phyloP scores from a whole-genome alignment of 2,329 filamentous ascomycete species.

The Fusarium coffeatum region DNA sequence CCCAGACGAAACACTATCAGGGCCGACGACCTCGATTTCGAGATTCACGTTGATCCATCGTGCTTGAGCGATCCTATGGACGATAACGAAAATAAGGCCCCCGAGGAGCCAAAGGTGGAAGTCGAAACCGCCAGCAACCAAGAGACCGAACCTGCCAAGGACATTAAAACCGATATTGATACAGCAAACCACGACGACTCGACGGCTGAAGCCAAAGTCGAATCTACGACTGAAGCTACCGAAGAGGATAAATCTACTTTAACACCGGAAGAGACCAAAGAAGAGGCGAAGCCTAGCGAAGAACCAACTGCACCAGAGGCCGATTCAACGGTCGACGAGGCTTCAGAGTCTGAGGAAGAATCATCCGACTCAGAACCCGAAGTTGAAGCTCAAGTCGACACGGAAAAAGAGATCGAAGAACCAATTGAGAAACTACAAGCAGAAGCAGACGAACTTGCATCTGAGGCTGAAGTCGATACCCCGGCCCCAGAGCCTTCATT shows the following conservation, averaged over 20 bases:
- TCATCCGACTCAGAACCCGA: not conserved
- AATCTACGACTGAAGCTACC: slow-evolving; percentile 19
- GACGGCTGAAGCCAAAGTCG: slow-evolving; percentile 24
- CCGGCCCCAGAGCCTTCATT: slow-evolving; percentile 7
- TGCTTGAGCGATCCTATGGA: slow-evolving; percentile 57
- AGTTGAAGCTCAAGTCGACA: slow-evolving; percentile 1
- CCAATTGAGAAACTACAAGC: slow-evolving; percentile 11
- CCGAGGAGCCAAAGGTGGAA: slow-evolving; percentile 37
- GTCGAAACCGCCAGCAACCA: slow-evolving; percentile 22
- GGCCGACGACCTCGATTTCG: slow-evolving; percentile 56
- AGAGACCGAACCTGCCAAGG: slow-evolving; percentile 29
- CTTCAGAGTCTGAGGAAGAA: slow-evolving; percentile 1
- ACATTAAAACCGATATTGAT: slow-evolving; percentile 21
- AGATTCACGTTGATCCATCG: slow-evolving; percentile 61
- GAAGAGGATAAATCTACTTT: slow-evolving; percentile 13
- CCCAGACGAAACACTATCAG: slow-evolving; percentile 44
- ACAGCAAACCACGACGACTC: slow-evolving; percentile 21
- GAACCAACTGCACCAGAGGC: slow-evolving; percentile 2
- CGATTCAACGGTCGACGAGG: slow-evolving; percentile 1
- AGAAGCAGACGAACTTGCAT: slow-evolving; percentile 7
- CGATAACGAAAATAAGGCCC: slow-evolving; percentile 46
- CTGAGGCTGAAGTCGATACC: slow-evolving; percentile 15
- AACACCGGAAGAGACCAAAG: slow-evolving; percentile 15
- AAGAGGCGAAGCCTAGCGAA: not conserved
- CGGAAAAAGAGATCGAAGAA: slow-evolving; percentile 9